Evolutionary conservation across 2,329 filamentous ascomycete genomes (phyloP), one percentile per base, ranked within the genome.

Genomic region (Penicillium sp.): DNA sequence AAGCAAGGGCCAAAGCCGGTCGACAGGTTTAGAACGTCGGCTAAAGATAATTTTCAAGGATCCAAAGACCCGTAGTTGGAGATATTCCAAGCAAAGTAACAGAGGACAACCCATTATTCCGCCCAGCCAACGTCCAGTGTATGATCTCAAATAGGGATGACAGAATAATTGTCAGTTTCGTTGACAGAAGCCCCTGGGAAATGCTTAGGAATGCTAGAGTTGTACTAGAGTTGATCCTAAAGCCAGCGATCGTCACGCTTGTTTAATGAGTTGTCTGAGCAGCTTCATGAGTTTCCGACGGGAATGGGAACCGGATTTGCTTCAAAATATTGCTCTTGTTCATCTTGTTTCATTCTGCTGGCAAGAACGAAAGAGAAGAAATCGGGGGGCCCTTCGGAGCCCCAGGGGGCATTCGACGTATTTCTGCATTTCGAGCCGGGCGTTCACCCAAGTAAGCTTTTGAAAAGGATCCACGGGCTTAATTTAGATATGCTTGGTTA

Each of bases 1-100:
- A n/a, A 56, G 15, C 7, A 56, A n/a, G 5, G 44, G 44, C 53
- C 53, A 56, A 7, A 56, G 53, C 21, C 44, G 31, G 2, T 56
- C 53, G 23, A 19, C 15, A 9, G 35, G 5, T n/a, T 44, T 48
- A 9, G 11, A 46, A 13, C 30, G n/a, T 4, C 44, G 41, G 19
- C 53, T 56, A 13, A 47, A 48, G 5, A 56, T 13, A 1, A 56
- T 30, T 5, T 1, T 48, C n/a, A 48, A 7, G 31, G 15, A 19
- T 3, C 53, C 53, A 8, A 56, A 7, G 3, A 35, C 44, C 23
- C 9, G 53, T 56, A 11, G 53, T 48, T 30, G 54, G 54, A 21
- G 54, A 56, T 7, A 56, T 23, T 6, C 44, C 44, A 3, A 56
- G 41, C 13, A 48, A 7, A 2, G 23, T 31, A 26, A 35, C 35